Percentiles rank a stretch among this genome's conserved stretches.
These are phyloP conservation scores for Telopea speciosissima DNA, from an alignment of 177 flowering plant genomes.

Conservation along the genomic window DNA sequence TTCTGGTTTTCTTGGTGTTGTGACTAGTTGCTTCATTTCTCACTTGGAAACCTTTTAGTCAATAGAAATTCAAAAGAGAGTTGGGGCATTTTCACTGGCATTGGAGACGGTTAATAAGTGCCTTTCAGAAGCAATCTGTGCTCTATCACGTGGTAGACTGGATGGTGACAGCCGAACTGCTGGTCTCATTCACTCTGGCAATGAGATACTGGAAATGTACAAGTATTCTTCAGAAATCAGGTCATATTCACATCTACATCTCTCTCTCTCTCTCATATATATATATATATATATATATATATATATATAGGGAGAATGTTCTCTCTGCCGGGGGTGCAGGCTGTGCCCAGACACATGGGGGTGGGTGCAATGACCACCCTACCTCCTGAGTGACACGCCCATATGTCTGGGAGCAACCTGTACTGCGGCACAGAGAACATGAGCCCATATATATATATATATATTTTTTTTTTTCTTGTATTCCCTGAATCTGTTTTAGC, in stretches of 20 bases:
- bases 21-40: not conserved
- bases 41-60: conserved; percentile 39
- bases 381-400: no score
- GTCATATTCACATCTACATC: conserved; percentile 20
- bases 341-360: no score
- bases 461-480: not conserved
- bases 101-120: conserved; percentile 88
- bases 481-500: not conserved
- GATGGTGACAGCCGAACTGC: conserved; percentile 92
- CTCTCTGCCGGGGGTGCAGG: no score
- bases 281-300: not conserved
- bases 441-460: no score
- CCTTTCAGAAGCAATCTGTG: conserved; percentile 85
- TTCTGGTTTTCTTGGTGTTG: not conserved
- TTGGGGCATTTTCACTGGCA: conserved; percentile 89
- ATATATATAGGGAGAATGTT: no score
- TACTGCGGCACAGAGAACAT: no score
- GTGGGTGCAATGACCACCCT: no score
- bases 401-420: no score
- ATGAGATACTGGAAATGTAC: conserved; percentile 72
- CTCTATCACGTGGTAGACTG: conserved; percentile 75
- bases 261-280: no score
- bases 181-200: conserved; percentile 80
- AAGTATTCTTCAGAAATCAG: conserved; percentile 75
- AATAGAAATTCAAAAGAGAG: conserved; percentile 82